Conservation (phyloP, 2,329 filamentous ascomycete genomes). For the Trichoderma sp. region DNA sequence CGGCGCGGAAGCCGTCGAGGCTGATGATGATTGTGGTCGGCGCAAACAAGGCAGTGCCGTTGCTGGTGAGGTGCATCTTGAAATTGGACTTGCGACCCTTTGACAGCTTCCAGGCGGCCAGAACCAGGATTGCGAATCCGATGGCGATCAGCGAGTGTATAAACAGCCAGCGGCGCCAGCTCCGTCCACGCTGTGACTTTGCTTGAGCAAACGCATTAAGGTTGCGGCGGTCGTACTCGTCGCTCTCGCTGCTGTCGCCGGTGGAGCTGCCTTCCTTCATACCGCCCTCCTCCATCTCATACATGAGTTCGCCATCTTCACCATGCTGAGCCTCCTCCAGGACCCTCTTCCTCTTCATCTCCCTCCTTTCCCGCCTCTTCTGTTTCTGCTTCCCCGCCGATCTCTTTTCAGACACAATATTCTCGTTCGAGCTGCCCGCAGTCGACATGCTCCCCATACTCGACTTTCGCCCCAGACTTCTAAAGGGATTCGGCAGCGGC, state of each 20-base stretch:
- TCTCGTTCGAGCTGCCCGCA: conserved; percentile 46
- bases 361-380: conserved; percentile 48
- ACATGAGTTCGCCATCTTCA: conserved; percentile 76
- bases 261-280: conserved; percentile 65
- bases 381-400: conserved; percentile 31
- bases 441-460: conserved; percentile 36
- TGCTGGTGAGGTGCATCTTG: conserved; percentile 52
- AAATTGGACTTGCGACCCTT: conserved; percentile 39
- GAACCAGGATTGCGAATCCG: conserved; percentile 54
- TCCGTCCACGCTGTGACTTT: conserved; percentile 48
- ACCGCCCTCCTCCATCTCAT: conserved; percentile 83
- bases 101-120: conserved; percentile 59
- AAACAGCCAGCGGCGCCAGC: conserved; percentile 53
- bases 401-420: conserved; percentile 47
- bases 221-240: conserved; percentile 53
- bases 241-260: conserved; percentile 60
- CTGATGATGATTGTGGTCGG: conserved; percentile 93
- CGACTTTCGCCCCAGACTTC: conserved; percentile 39
- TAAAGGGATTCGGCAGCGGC: conserved; percentile 47
- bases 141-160: conserved; percentile 51
- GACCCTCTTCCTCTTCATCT: conserved; percentile 52
- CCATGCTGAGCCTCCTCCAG: conserved; percentile 55
- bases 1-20: conserved; percentile 91
- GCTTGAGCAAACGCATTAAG: conserved; percentile 48
- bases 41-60: conserved; percentile 84